Evolutionary conservation across 83 land plant species (phyloP), one percentile per base, ranked within the genome.

Genomic region (Picea abies): DNA sequence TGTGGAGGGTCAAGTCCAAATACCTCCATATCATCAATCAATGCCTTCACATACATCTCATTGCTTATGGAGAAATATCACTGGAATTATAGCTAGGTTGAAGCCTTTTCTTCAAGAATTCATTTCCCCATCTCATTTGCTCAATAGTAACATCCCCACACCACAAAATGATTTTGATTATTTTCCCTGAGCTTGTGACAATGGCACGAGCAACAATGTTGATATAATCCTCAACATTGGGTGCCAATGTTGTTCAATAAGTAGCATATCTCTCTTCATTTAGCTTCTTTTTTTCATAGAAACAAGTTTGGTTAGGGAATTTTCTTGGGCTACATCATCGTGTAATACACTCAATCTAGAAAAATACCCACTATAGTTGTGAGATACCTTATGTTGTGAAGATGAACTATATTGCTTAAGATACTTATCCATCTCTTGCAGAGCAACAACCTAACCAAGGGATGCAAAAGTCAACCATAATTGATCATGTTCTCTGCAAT

Each of bases 101-200:
- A 84, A 92, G 85, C 76, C 86, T 82, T 82, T 79, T 82, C 91
- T 79, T 95, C 80, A 95, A 62, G 25, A 89, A 84, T 58, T 90
- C 84, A 72, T 94, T 87, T 5, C 94, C 95, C 92, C 92, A 87
- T 66, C 87, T 91, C 60, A 95, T 69, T 29, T 90, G 83, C 63
- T 91, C 90, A 72, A 91, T 90, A 22, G 98, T 94, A 37, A 97
- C 91, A 83, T 97, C 98, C 9, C 98, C 94, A 23, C 93, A 94
- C 98, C 98, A 93, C 62, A 95, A 83, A 39, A 97, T 90, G 20
- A 96, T 95, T 76, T 67, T 88, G 9, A 97, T 86, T 23, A 97
- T 29, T 78, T 88, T 84, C 71, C 96, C 0, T 3, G 95, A 85
- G 4, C 96, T 95, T 4, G 76, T 78, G 0, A 98, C 98, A 84